These are phyloP conservation scores for Pseudocercospora macadamiae DNA, from an alignment of 2,329 filamentous ascomycete genomes.

Conservation along the genomic window DNA sequence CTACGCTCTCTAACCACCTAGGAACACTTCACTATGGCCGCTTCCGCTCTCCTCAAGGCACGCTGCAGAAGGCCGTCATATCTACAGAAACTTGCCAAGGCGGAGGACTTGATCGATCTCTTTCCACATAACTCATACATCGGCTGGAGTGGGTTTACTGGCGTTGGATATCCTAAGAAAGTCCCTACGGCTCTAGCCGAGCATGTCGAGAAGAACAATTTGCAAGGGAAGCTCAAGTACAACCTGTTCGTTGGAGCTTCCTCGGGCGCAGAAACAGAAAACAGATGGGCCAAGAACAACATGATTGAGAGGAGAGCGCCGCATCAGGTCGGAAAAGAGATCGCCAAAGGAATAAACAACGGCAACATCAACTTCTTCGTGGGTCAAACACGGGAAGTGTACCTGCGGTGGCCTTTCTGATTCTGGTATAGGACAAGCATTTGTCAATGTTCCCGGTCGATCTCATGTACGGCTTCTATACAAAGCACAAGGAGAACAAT, in stretches of 20 bases:
- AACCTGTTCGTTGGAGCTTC: slow-evolving; percentile 88
- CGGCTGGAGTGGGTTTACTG: slow-evolving; percentile 90
- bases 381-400: neutral
- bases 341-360: slow-evolving; percentile 86
- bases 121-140: slow-evolving; percentile 87
- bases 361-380: slow-evolving; percentile 83
- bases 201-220: slow-evolving; percentile 82
- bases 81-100: slow-evolving; percentile 76
- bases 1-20: neutral
- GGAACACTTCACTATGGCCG: slow-evolving; percentile 26
- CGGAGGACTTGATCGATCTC: slow-evolving; percentile 76
- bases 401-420: too few species aligned
- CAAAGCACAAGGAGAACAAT: slow-evolving; percentile 73
- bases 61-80: slow-evolving; percentile 76
- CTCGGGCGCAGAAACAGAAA: slow-evolving; percentile 86
- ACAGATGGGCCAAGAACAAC: slow-evolving; percentile 83
- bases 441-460: slow-evolving; percentile 89
- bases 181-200: slow-evolving; percentile 82
- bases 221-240: slow-evolving; percentile 84
- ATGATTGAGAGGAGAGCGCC: slow-evolving; percentile 87
- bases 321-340: slow-evolving; percentile 88
- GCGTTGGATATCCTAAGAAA: slow-evolving; percentile 68
- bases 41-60: slow-evolving; percentile 69
- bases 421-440: slow-evolving; percentile 83
- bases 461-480: slow-evolving; percentile 77